Percentiles rank a stretch among this genome's conserved stretches.
Conservation (phyloP, 352 stramenopile species). For the Phytophthora ohioensis region DNA sequence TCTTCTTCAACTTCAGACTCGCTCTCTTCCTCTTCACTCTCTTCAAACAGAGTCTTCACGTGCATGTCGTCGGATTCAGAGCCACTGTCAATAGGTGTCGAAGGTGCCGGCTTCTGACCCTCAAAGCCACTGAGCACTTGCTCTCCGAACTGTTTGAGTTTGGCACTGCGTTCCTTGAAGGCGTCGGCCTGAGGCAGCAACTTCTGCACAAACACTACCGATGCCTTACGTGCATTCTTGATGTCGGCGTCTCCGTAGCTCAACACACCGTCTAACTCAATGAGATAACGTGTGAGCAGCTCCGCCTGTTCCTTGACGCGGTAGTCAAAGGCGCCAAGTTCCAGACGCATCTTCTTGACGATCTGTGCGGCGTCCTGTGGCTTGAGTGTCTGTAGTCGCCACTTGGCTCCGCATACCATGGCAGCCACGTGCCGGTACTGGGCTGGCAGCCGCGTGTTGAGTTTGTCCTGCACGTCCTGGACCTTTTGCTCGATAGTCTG, state of each 20-base stretch:
- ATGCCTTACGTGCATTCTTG: constrained; percentile 60
- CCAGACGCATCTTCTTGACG: constrained; percentile 56
- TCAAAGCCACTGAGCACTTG: constrained; percentile 29
- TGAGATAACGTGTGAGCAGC: constrained; percentile 63
- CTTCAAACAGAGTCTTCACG: constrained; percentile 36
- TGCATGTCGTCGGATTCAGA: constrained; percentile 38
- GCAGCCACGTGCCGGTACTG: constrained; percentile 47
- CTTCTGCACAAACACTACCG: constrained; percentile 61
- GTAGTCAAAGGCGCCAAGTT: constrained; percentile 72
- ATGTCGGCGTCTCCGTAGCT: constrained; percentile 63
- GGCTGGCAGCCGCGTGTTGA: constrained; percentile 43
- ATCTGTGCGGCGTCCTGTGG: constrained; percentile 9
- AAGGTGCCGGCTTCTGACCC: background rate
- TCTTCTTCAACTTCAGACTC: constrained; percentile 32
- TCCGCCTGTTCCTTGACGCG: constrained; percentile 65
- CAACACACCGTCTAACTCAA: constrained; percentile 68
- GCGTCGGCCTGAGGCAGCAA: constrained; percentile 53
- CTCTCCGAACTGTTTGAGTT: constrained; percentile 60
- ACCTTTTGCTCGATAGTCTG: constrained; percentile 54
- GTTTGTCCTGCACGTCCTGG: constrained; percentile 51
- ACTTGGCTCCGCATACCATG: constrained; percentile 52
- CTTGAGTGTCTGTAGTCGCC: constrained; percentile 45
- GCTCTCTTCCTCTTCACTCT: constrained; percentile 34
- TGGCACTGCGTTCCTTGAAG: constrained; percentile 49
- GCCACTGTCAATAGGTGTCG: constrained; percentile 24